Evolutionary conservation across 139 green algal species (phyloP).

Genomic region (Chlorella sorokiniana): DNA sequence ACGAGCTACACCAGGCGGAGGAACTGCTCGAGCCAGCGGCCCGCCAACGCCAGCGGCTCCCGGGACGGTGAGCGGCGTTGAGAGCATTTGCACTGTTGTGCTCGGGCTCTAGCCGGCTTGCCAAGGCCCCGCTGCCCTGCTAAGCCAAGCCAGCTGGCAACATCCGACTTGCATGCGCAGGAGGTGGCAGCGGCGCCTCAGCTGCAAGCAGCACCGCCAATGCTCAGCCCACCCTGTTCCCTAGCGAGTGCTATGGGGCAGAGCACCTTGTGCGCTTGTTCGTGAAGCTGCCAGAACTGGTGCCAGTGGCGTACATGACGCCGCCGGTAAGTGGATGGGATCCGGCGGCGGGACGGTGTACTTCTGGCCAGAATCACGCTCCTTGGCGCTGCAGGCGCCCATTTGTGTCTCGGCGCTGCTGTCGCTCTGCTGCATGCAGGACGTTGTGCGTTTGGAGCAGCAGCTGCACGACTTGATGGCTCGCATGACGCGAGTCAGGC

Average conservation of each 20-base stretch:
- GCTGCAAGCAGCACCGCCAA: too few species aligned
- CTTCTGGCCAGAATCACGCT: background rate
- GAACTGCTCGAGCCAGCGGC: background rate
- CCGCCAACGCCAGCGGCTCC: too few species aligned
- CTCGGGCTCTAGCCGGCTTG: too few species aligned
- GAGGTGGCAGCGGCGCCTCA: too few species aligned
- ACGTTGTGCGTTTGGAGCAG: conserved; percentile 40
- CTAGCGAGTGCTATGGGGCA: conserved; percentile 80
- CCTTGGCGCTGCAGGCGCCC: background rate
- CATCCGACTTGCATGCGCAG: too few species aligned
- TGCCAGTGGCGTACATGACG: conserved; percentile 54
- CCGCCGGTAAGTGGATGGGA: conserved; percentile 24
- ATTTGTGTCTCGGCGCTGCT: background rate
- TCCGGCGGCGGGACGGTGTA: background rate
- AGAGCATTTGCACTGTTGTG: too few species aligned
- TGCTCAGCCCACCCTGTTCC: too few species aligned
- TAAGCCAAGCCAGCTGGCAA: too few species aligned
- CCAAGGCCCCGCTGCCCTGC: too few species aligned
- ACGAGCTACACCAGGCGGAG: conserved; percentile 55
- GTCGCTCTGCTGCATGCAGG: background rate
- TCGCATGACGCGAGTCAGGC: conserved; percentile 16
- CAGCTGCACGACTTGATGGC: conserved; percentile 40
- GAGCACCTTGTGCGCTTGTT: conserved; percentile 91
- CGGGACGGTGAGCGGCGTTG: too few species aligned
- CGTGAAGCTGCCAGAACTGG: conserved; percentile 86